These are phyloP conservation scores for Gardenia jasminoides DNA, from an alignment of 257 asterid species.

Conservation along the genomic window DNA sequence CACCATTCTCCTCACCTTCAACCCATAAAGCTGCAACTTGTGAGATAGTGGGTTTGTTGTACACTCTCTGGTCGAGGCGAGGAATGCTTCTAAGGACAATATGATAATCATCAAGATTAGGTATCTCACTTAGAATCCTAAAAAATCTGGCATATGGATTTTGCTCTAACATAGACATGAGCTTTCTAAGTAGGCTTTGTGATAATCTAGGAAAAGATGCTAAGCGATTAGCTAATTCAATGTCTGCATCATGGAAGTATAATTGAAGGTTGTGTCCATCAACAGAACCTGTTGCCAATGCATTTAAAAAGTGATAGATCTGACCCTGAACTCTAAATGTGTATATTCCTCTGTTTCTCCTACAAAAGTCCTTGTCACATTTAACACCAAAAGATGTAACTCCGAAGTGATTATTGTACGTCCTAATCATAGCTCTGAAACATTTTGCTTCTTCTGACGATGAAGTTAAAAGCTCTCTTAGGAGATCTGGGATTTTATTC, in stretches of 20 bases:
- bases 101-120: background rate
- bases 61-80: background rate
- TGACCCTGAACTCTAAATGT: too few relatives aligned
- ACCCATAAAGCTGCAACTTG: conserved; percentile 3
- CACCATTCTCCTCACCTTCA: background rate
- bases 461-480: background rate
- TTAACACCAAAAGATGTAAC: too few relatives aligned
- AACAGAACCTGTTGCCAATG: background rate
- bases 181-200: too few relatives aligned
- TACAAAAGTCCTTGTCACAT: too few relatives aligned
- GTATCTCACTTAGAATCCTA: background rate
- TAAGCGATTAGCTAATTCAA: too few relatives aligned
- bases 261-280: background rate
- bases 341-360: too few relatives aligned
- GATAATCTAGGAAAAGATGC: background rate
- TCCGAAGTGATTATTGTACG: too few relatives aligned
- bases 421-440: too few relatives aligned
- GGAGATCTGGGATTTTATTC: background rate
- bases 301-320: background rate
- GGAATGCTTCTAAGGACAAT: background rate
- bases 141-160: background rate
- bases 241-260: background rate
- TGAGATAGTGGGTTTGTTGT: background rate
- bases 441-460: too few relatives aligned
- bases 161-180: too few relatives aligned